These are phyloP conservation scores for Conticribra weissflogii DNA, from an alignment of 108 stramenopile genomes.

Conservation along the genomic window DNA sequence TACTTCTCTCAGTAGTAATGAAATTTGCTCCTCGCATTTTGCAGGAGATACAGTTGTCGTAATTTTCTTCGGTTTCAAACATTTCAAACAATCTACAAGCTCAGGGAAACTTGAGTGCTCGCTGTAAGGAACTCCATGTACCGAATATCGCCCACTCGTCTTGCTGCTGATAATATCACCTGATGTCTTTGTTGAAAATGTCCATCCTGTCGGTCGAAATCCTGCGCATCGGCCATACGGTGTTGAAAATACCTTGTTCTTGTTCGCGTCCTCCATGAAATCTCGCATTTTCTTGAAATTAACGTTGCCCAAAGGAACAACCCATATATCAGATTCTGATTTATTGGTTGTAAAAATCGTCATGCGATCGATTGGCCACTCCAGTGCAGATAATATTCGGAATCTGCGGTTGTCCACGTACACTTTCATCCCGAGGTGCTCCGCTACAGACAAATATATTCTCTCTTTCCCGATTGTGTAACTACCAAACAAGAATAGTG, in stretches of 20 bases:
- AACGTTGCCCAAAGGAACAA: conserved; percentile 81
- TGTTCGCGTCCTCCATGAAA: conserved; percentile 59
- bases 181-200: conserved; percentile 18
- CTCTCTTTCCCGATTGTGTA: conserved; percentile 95
- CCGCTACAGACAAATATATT: conserved; percentile 88
- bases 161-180: conserved; percentile 54
- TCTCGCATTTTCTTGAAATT: conserved; percentile 82
- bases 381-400: conserved; percentile 65
- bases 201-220: conserved; percentile 66
- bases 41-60: conserved; percentile 81
- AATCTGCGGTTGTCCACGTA: conserved; percentile 83
- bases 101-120: conserved; percentile 91
- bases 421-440: conserved; percentile 63
- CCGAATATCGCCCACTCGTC: conserved; percentile 54
- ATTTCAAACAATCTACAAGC: conserved; percentile 80
- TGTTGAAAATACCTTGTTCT: conserved; percentile 42
- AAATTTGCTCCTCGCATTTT: conserved; percentile 75
- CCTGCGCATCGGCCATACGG: conserved; percentile 67
- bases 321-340: conserved; percentile 70
- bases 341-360: conserved; percentile 66
- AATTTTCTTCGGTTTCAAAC: conserved; percentile 72
- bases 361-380: conserved; percentile 70
- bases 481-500: conserved; percentile 89
- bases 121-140: conserved; percentile 88
- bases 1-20: conserved; percentile 52